Base-by-base conservation (phyloP, 2,329 filamentous ascomycete genomes). In the Aspergillus novofumigatus region DNA sequence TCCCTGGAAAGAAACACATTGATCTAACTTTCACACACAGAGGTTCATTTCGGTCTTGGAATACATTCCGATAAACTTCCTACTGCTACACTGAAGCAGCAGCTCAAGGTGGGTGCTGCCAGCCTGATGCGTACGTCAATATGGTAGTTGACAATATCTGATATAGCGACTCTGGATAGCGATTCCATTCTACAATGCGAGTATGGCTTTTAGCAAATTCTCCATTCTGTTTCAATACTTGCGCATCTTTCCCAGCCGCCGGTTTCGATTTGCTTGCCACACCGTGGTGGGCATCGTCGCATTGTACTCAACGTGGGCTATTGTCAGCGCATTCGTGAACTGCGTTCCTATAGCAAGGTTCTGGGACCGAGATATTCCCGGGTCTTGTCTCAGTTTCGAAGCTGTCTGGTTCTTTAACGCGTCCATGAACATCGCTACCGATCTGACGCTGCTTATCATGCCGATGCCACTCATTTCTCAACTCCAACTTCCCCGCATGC, bases 181-280 rank as follows among this genome's bases (percentile, higher is more conserved):
- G 29, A 72, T 72, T 23, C 67, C 70, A 8, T 59, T 72, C 52
- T 73, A 73, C 60, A 72, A 70, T 45, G 64, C 66, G 26, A 71
- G 69, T 55, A 56, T 74, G 45, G 62, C 58, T 51, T 71, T 70
- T 56, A 77, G 74, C 42, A 79, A 79, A 62, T 69, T 74, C 56
- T 79, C 76, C 45, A 77, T 80, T 54, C 67, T 80, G 25, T 70
- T 77, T 41, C 77, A 79, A 65, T 79, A 79, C 58, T 68, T 79
- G 10, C 76, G 78, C 29, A 73, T 80, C 54, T 78, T 80, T 64
- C 68, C 63, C 49, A 61, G 63, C 50, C 67, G 59, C 21, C 58
- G 54, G 38, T 72, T 70, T 47, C 67, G 75, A 21, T 55, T 68
- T 7, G 56, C 65, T 28, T 76, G 75, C 57, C 74, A 69, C 52